A percentile compares a stretch with the other conserved stretches of the same genome.
These are phyloP conservation scores for Nothomitra cinnamomea DNA, from an alignment of 2,329 filamentous ascomycete genomes.

Conservation along the genomic window DNA sequence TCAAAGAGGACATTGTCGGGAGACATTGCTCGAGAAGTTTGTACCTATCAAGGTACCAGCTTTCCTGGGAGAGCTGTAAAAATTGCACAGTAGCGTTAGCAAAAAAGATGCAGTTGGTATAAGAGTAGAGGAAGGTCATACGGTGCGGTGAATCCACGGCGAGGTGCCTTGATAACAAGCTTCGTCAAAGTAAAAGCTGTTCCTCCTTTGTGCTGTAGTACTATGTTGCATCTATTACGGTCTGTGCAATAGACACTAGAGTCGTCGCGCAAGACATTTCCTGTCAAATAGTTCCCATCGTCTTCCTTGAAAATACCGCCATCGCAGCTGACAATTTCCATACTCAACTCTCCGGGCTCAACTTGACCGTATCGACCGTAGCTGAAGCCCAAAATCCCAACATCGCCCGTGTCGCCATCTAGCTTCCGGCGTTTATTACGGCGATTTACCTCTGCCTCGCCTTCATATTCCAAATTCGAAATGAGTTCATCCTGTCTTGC, in stretches of 20 bases:
- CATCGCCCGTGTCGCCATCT: constrained; percentile 33
- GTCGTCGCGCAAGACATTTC: constrained; percentile 74
- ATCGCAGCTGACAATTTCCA: constrained; percentile 84
- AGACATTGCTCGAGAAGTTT: no score
- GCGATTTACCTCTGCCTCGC: constrained; percentile 4
- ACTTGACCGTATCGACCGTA: constrained; percentile 84
- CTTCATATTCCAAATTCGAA: background rate
- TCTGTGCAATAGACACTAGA: constrained; percentile 80
- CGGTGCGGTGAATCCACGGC: constrained; percentile 69
- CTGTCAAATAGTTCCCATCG: constrained; percentile 42
- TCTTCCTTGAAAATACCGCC: constrained; percentile 52
- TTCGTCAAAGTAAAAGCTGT: constrained; percentile 72
- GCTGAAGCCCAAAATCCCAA: constrained; percentile 25
- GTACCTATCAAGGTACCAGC: no score
- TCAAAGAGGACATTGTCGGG: no score
- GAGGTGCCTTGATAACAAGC: constrained; percentile 73
- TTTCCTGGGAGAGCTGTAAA: no score
- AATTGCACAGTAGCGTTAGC: no score
- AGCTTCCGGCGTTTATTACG: constrained; percentile 31
- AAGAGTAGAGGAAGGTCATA: constrained; percentile 34
- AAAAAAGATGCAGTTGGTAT: no score
- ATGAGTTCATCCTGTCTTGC: background rate
- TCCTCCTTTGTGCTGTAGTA: constrained; percentile 64
- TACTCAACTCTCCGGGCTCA: constrained; percentile 59
- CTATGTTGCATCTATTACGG: constrained; percentile 70